A percentile compares a stretch with the other conserved stretches of the same genome.
phyloP scores from a whole-genome alignment of 306 rosid genomes.

The Corylus heterophylla region DNA sequence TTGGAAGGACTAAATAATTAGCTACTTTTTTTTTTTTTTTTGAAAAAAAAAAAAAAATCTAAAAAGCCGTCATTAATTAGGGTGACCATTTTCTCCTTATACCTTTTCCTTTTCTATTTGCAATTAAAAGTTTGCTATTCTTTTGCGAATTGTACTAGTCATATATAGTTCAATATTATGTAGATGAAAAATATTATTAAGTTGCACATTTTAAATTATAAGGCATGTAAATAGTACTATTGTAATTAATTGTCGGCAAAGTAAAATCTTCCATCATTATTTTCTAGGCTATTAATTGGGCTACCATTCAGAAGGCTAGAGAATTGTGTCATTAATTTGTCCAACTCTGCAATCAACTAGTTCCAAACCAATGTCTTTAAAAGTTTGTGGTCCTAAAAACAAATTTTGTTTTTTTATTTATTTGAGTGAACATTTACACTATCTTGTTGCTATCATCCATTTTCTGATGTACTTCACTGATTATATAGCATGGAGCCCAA shows the following conservation, averaged over 20 bases:
- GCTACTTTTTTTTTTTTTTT: not conserved
- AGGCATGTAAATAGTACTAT: not conserved
- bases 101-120: too few relatives aligned
- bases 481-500: not conserved
- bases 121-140: not conserved
- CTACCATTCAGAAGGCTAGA: not conserved
- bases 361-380: not conserved
- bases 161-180: not conserved
- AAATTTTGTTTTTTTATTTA: too few relatives aligned
- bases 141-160: too few relatives aligned
- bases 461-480: not conserved
- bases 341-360: not conserved
- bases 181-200: not conserved
- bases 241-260: not conserved
- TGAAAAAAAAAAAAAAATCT: not conserved
- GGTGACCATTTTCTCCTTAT: not conserved
- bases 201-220: not conserved
- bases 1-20: not conserved
- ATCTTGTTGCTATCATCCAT: conserved; percentile 1
- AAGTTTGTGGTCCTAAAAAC: not conserved
- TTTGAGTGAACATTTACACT: not conserved
- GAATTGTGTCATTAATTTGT: not conserved
- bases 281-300: not conserved
- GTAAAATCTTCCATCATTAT: not conserved
- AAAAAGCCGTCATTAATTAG: not conserved